phyloP scores from a whole-genome alignment of 2,329 filamentous ascomycete species.

The Paecilomyces formosus region DNA sequence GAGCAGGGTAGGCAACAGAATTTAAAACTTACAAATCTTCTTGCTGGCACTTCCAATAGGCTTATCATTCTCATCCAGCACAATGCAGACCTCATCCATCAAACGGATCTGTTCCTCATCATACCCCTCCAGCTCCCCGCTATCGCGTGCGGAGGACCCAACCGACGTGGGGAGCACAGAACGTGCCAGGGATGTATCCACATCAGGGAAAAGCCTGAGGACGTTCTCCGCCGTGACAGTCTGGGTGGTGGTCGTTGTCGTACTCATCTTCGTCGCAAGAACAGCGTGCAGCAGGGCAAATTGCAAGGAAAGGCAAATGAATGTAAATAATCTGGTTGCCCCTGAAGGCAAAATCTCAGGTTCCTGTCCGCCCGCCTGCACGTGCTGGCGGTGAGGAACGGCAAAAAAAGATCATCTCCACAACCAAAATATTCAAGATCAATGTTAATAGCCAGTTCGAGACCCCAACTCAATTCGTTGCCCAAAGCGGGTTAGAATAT shows the following conservation, averaged over 20 bases:
- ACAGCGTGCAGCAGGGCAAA: not conserved
- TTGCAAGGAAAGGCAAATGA: not conserved
- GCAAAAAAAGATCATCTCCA: not conserved
- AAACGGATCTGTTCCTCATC: constrained; percentile 95
- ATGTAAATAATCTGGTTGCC: not conserved
- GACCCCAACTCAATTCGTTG: too few relatives aligned
- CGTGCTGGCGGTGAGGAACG: not conserved
- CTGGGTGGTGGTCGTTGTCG: constrained; percentile 46
- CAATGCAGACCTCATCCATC: constrained; percentile 99
- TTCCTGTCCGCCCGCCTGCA: not conserved
- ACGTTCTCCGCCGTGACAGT: constrained; percentile 81
- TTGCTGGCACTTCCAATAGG: constrained; percentile 96
- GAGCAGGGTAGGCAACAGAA: not conserved
- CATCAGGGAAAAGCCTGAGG: constrained; percentile 79
- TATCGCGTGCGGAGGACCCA: constrained; percentile 40
- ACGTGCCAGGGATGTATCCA: constrained; percentile 54
- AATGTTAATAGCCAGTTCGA: not conserved
- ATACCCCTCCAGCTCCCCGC: constrained; percentile 74
- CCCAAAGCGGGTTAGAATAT: not conserved
- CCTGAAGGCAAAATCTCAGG: not conserved
- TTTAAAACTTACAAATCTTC: constrained; percentile 70
- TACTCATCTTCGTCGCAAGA: constrained; percentile 23
- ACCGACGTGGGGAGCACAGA: constrained; percentile 39
- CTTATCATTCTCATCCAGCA: constrained; percentile 81
- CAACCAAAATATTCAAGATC: not conserved